Conservation (phyloP, 768 basidiomycete species). For the Leccinum olivaceopallidum region DNA sequence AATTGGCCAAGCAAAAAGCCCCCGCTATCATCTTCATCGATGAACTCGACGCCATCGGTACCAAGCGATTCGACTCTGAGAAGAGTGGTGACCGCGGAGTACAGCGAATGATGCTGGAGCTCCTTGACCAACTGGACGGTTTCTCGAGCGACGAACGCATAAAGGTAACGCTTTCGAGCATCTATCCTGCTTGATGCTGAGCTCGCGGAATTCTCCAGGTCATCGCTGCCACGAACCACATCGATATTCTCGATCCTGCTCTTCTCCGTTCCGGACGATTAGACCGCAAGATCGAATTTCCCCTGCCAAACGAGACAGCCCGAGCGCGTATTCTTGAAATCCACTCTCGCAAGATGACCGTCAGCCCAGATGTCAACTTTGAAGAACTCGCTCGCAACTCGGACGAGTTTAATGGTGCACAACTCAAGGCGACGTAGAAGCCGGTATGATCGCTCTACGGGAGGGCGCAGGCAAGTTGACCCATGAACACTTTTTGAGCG, state of each 20-base stretch:
- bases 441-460: conserved; percentile 96
- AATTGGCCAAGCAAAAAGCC: conserved; percentile 96
- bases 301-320: conserved; percentile 92
- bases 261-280: conserved; percentile 97
- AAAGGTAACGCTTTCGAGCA: conserved; percentile 57
- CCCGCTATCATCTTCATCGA: conserved; percentile 99
- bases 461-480: conserved; percentile 87
- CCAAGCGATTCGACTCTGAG: conserved; percentile 97
- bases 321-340: conserved; percentile 96
- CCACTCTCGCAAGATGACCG: conserved; percentile 95
- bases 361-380: conserved; percentile 87
- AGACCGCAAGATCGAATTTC: conserved; percentile 98
- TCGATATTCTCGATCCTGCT: conserved; percentile 97
- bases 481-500: conserved; percentile 96
- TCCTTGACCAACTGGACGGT: conserved; percentile 97
- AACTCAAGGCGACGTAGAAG: conserved; percentile 98
- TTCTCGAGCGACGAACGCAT: conserved; percentile 97
- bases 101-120: conserved; percentile 98
- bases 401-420: conserved; percentile 98
- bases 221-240: conserved; percentile 98
- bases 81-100: conserved; percentile 99
- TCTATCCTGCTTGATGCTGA: conserved; percentile 4
- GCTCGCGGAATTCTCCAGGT: conserved; percentile 53
- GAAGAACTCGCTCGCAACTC: conserved; percentile 96
- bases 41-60: conserved; percentile 98